A percentile compares a stretch with the other conserved stretches of the same genome.
Conservation (phyloP, 495 filamentous ascomycete genomes). For the Neurospora pannonica region DNA sequence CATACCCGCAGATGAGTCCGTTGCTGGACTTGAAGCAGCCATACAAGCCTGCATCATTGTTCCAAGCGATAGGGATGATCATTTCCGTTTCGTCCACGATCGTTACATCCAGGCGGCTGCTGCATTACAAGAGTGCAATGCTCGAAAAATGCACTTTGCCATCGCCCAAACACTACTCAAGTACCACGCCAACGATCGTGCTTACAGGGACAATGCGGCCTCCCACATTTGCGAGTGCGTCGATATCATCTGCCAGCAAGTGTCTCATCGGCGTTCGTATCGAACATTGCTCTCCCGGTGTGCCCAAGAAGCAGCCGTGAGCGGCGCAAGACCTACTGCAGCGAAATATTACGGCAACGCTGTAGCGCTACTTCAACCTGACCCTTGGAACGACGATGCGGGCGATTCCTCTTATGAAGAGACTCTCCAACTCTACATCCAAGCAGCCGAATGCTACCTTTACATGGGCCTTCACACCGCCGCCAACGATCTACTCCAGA, state of each 20-base stretch:
- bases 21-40: conserved; percentile 69
- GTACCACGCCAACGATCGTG: conserved; percentile 48
- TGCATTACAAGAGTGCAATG: conserved; percentile 57
- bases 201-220: conserved; percentile 55
- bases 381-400: conserved; percentile 62
- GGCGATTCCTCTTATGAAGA: conserved; percentile 80
- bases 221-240: conserved; percentile 67
- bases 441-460: conserved; percentile 72
- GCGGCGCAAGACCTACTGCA: conserved; percentile 68
- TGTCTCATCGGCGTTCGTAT: conserved; percentile 51
- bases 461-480: conserved; percentile 59
- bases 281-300: conserved; percentile 66
- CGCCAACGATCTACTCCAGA: conserved; percentile 53
- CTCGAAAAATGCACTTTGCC: conserved; percentile 76
- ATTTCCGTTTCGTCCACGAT: conserved; percentile 70
- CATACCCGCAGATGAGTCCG: conserved; percentile 43
- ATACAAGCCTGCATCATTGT: conserved; percentile 69
- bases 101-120: conserved; percentile 68
- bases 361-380: conserved; percentile 64
- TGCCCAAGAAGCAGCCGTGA: conserved; percentile 65
- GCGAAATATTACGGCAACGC: conserved; percentile 68
- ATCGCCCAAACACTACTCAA: conserved; percentile 72
- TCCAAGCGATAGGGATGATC: conserved; percentile 67
- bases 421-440: conserved; percentile 62
- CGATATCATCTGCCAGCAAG: conserved; percentile 57